Percentiles rank a stretch among this genome's conserved stretches.
Conservation (phyloP, 371 early-diverging fungal genomes). For the Rhizopus arrhizus region DNA sequence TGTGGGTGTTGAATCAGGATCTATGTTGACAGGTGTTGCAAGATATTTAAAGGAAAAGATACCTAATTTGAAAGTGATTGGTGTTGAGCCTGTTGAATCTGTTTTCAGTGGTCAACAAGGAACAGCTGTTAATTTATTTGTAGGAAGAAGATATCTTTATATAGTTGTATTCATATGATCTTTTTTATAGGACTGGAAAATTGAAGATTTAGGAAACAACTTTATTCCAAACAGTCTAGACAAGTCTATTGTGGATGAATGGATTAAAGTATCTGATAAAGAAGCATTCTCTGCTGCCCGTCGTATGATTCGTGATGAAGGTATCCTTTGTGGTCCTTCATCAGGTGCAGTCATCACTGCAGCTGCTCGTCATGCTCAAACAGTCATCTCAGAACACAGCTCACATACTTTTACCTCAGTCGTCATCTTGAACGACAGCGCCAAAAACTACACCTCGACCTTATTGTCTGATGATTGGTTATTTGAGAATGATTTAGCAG, state of each 20-base stretch:
- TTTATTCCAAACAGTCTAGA: constrained; percentile 93
- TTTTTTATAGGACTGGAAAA: constrained; percentile 1
- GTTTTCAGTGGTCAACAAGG: constrained; percentile 79
- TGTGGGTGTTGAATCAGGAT: constrained; percentile 96
- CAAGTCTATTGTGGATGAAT: constrained; percentile 80
- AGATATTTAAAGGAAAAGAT: constrained; percentile 91
- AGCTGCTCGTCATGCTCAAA: constrained; percentile 83
- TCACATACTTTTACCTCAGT: constrained; percentile 55
- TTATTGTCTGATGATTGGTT: constrained; percentile 96
- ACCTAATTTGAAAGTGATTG: constrained; percentile 84
- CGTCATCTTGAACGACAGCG: constrained; percentile 93
- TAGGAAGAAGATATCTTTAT: not conserved
- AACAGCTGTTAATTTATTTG: not conserved
- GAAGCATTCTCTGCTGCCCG: constrained; percentile 93
- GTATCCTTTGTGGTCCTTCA: constrained; percentile 92
- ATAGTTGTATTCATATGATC: not conserved
- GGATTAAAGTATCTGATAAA: constrained; percentile 94
- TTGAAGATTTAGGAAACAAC: constrained; percentile 98
- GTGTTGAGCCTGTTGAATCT: constrained; percentile 93
- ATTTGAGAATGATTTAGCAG: constrained; percentile 75
- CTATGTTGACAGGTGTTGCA: constrained; percentile 95
- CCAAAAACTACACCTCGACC: constrained; percentile 98
- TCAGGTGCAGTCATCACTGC: constrained; percentile 87
- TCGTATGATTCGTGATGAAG: constrained; percentile 94
- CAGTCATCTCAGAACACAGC: constrained; percentile 26